Evolutionary conservation across 495 filamentous ascomycete species (phyloP), one percentile per base, ranked within the genome.

Genomic region (Cryomyces minteri): DNA sequence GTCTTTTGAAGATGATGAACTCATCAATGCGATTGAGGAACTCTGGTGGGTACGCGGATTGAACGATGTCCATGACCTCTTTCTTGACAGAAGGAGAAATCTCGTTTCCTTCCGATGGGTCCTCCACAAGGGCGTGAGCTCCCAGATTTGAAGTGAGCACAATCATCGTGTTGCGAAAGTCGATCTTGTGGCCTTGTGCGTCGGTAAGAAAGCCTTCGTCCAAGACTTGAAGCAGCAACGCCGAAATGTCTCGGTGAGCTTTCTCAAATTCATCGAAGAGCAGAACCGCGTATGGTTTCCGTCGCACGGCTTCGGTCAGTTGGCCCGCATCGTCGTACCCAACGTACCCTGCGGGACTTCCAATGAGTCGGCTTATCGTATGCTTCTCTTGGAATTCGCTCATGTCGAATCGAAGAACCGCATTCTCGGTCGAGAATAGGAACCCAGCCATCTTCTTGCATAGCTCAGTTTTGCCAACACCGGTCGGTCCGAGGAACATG

Each of bases 251-350:
- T 25, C 83, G 79, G 57, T 96, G 88, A 2, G 88, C 88, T 58
- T 98, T 95, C 59, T 96, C 88, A 56, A 94, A 98, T 54, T 96
- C 90, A 62, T 98, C 90, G 51, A 98, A 93, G 2, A 98, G 68
- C 0, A 98, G 66, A 5, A 98, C 83, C 1, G 90, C 90, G 54
- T 98, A 96, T 1, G 90, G 90, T 58, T 96, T 98, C 43, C 90
- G 74, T 40, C 90, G 72, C 3, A 98, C 86, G 14, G 90, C 90
- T 59, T 98, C 90, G 1, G 90, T 96, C 5, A 98, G 72, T 60
- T 98, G 90, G 6, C 90, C 90, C 14, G 88, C 86, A 59, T 98
- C 90, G 34, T 98, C 90, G 57, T 98, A 98, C 6, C 90, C 90
- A 18, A 98, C 78, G 62, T 94, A 95, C 10, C 88, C 88, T 10